Base-by-base conservation (phyloP, 306 rosid species). In the Castanea crenata region DNA sequence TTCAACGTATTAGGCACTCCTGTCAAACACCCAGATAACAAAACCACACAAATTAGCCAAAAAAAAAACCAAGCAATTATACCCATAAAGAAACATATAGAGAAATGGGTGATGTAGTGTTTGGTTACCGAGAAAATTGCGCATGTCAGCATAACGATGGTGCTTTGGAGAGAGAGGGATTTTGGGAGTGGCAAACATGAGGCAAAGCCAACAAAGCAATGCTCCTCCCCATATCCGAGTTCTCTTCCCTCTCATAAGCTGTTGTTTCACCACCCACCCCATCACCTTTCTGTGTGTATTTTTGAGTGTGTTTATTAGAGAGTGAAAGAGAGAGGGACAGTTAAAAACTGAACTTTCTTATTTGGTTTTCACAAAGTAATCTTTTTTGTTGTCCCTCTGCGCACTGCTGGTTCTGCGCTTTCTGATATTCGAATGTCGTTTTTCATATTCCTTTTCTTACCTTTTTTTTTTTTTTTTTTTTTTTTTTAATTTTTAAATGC, bases 1-100 rank as follows among this genome's bases (percentile, higher is more conserved):
- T 91, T 91, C 87, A 91, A 71, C 9, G 96, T 88, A 74, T 85
- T 91, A 35, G 96, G 96, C 8, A 91, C 89, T 54, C 93, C 93
- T 89, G 88, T 2, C 25, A 46, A 74, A 67, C 44, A 83, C 86
- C 88, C 88, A 69, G 72, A 73, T 69, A 4, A 76, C 38, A 49
- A 25, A 83, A 84, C 74, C 54, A 63, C 12, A 29, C 44, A 41
- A 77, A 6, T 70, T 57, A 76, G 71, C 31, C 4, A 73, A 31
- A 49, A 31, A 49, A 49, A 73, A 78, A 59, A 79, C 14, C 68
- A 12, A 79, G 55, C 70, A 79, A 69, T 25, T 55, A 18, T 41
- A 32, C 11, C 13, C 44, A 29, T 3, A 20, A 41, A 41, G 54
- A 10, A 49, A 14, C 41, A 62, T n/a, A 14, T 75, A 6, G 20